Evolutionary conservation across 106 monocot species (phyloP), one percentile per base, ranked within the genome.

Genomic region (Hemerocallis citrina): DNA sequence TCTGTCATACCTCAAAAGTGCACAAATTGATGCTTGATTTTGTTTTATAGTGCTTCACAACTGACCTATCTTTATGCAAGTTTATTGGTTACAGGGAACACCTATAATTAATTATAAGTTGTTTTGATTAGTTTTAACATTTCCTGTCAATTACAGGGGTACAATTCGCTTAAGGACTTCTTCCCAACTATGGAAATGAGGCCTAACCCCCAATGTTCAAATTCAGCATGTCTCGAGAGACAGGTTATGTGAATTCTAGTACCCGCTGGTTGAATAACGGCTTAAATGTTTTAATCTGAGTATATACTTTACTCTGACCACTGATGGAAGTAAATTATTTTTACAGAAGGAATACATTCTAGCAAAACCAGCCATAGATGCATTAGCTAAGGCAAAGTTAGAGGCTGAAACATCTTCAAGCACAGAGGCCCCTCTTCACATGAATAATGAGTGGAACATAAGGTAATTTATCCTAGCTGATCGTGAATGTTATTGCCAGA

Each of bases 171-270:
- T 13, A 90, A 96, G 72, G 90, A 96, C 56, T 96, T 38, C 64
- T 96, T 96, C 50, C 95, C 84, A 46, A 81, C 95, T 2, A 96
- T 96, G 95, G 79, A 86, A 62, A 87, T 96, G 95, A 90, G 52
- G 37, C 95, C 95, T 57, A 96, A 96, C 57, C 86, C 81, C 14
- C 95, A 96, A 58, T 96, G 90, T 54, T 86, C 84, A 63, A 96
- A 96, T 66, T 59, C 60, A 41, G 86, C 90, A 60, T 96, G 95
- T 72, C 49, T 96, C 74, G 81, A 84, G 31, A 72, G 90, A 21
- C 95, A 96, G 86, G 95, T 96, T 27, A 64, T 24, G 29, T 11
- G 7, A 52, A 13, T 22, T 17, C 23, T 60, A 30, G 37, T 25
- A 15, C 11, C 12, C 54, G 37, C 25, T 59, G 46, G 15, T 11